These are phyloP conservation scores for Melastoma candidum DNA, from an alignment of 441 rosid species.

Conservation along the genomic window DNA sequence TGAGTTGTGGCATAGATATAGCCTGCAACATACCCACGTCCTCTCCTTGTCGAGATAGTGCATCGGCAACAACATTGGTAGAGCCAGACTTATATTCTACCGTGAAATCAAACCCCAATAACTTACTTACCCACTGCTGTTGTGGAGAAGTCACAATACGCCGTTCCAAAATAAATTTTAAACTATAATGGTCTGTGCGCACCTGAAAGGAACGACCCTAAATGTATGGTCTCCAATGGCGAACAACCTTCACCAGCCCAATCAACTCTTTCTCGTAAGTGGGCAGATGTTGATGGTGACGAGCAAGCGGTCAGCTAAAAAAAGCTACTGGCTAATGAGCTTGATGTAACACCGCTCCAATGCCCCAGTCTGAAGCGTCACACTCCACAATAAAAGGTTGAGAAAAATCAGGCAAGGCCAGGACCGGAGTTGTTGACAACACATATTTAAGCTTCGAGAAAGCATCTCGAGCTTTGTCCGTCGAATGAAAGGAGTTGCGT, in stretches of 20 bases:
- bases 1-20: too few relatives aligned
- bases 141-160: neutral
- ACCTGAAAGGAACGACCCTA: neutral
- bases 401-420: neutral
- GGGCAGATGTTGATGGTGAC: neutral
- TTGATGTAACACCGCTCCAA: neutral
- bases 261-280: slow-evolving; percentile 1
- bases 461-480: neutral
- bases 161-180: slow-evolving; percentile 2
- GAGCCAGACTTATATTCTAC: neutral
- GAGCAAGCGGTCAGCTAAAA: neutral
- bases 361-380: neutral
- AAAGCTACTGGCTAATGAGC: neutral
- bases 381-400: neutral
- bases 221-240: neutral
- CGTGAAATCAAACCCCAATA: neutral
- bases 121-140: neutral
- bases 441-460: neutral
- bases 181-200: neutral
- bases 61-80: neutral
- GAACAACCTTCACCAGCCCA: neutral
- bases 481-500: neutral
- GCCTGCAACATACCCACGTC: too few relatives aligned
- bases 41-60: neutral
- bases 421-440: neutral